Base-by-base conservation (phyloP, 176 grass and related monocot genomes). In the Microstegium vimineum region DNA sequence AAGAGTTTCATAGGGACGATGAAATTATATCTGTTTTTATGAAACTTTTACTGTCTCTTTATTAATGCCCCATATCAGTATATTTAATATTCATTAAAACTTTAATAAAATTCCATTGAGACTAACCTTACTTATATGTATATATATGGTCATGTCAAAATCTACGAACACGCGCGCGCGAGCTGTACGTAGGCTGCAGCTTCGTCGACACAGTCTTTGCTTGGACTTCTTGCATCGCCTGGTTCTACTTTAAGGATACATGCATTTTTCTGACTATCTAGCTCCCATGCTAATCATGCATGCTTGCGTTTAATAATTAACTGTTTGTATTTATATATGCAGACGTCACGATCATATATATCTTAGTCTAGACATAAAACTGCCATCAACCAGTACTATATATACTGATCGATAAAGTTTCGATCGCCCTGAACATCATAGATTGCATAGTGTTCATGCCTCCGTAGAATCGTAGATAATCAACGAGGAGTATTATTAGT, bases 201-300 rank as follows among this genome's bases (percentile, higher is more conserved):
- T 87, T 87, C 79, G 23, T 33, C 9, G 60, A 20, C 34, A n/a
- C 38, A n/a, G 18, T 66, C 33, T 36, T 63, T 28, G 84, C 69
- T 66, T 86, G 62, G 80, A 87, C 79, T 77, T 70, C 28, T 26
- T 10, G 20, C 27, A 6, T 62, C 0, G 18, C 17, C 5, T 13
- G 18, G 18, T 26, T 64, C 28, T 23, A 46, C 28, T 33, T 4
- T 63, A 43, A 27, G 18, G 1, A 69, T 66, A 34, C 63, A 9
- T 5, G n/a, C n/a, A 1, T n/a, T 75, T 52, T 32, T 56, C 49
- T 75, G 31, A 75, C n/a, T 68, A 41, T n/a, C n/a, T 40, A 38
- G 8, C 42, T 65, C 43, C 34, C 60, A 12, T 59, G 72, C 72
- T 75, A 56, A 36, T 75, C 47, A 71, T 45, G 63, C 26, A 5